Evolutionary conservation across 2,329 filamentous ascomycete species (phyloP), one percentile per base, ranked within the genome.

Genomic region (Claviceps paspali): DNA sequence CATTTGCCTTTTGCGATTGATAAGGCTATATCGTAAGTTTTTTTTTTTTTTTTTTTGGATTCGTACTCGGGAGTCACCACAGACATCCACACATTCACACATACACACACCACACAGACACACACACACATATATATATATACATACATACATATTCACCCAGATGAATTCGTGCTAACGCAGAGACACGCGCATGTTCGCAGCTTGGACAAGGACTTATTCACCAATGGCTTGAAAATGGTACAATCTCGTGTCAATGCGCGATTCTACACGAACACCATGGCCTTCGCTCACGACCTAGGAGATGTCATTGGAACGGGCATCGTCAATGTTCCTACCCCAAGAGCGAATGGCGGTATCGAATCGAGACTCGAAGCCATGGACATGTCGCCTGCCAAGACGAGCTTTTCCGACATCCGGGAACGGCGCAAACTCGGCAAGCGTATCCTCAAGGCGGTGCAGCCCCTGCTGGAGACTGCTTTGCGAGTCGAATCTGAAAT

Each of bases 361-460:
- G 45, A 49, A 5, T 45, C 54, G 28, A 49, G 49, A n/a, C 43
- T 46, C 30, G 60, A 62, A 24, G 43, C 49, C 5, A 59, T 49
- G 47, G 70, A 54, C 63, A 67, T 36, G 54, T 81, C 51, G 45
- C 65, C 49, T 47, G 61, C 45, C 44, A 76, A 63, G 57, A 63
- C 58, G 49, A 67, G 54, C 49, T 76, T 61, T 56, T 63, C 59
- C 41, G 85, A 93, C 49, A 75, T 85, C 42, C 82, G 83, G 40
- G 82, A 93, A 47, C 76, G 82, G 43, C 82, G 83, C 49, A 82
- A 80, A 47, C 64, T 93, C n/a, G 85, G 82, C 18, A 94, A 92
- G 58, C 76, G 86, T 19, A 93, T 95, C 43, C 70, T 93, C 46
- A 92, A 85, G 54, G 75, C 78, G 1, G 70, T 93, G 23, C 83